These are phyloP conservation scores for Lipomyces orientalis DNA, from an alignment of 805 yeast species.

Conservation along the genomic window DNA sequence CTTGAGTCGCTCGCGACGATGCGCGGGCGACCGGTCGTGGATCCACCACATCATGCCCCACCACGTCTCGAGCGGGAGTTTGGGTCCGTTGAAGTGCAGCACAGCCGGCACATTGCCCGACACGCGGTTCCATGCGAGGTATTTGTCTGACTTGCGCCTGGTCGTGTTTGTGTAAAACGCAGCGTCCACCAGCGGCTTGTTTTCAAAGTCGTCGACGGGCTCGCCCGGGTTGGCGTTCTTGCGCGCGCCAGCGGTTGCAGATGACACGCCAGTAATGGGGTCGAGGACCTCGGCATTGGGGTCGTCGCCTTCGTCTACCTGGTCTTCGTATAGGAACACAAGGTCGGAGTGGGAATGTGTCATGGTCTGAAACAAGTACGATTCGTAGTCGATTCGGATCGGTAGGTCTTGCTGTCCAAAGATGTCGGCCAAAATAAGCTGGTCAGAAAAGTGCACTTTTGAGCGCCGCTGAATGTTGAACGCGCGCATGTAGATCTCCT, in stretches of 20 bases:
- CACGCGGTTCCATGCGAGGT: slow-evolving; percentile 34
- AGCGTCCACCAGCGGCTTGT: slow-evolving; percentile 6
- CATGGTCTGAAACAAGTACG: slow-evolving; percentile 36
- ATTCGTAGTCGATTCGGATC: slow-evolving; percentile 32
- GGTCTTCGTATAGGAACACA: slow-evolving; percentile 28
- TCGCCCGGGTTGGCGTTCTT: slow-evolving; percentile 8
- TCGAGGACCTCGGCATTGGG: slow-evolving; percentile 1
- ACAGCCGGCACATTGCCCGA: slow-evolving; percentile 28
- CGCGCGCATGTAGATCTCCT: slow-evolving; percentile 28
- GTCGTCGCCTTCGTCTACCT: slow-evolving; percentile 24
- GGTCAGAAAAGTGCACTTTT: slow-evolving; percentile 29
- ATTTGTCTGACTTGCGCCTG: slow-evolving; percentile 22
- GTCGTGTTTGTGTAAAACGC: slow-evolving; percentile 18
- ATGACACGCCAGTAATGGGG: slow-evolving; percentile 9
- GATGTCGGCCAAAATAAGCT: slow-evolving; percentile 35
- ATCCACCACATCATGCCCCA: slow-evolving; percentile 38
- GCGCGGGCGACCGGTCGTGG: slow-evolving; percentile 25
- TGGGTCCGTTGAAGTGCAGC: slow-evolving; percentile 37
- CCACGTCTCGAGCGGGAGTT: slow-evolving; percentile 32
- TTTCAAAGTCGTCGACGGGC: slow-evolving; percentile 16
- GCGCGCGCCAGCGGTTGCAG: slow-evolving; percentile 7
- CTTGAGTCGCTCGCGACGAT: slow-evolving; percentile 28
- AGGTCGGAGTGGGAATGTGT: slow-evolving; percentile 35
- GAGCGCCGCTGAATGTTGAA: slow-evolving; percentile 29
- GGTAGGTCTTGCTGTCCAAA: slow-evolving; percentile 33